These are phyloP conservation scores for Rhizopogon vinicolor DNA, from an alignment of 768 basidiomycete genomes.

Conservation along the genomic window DNA sequence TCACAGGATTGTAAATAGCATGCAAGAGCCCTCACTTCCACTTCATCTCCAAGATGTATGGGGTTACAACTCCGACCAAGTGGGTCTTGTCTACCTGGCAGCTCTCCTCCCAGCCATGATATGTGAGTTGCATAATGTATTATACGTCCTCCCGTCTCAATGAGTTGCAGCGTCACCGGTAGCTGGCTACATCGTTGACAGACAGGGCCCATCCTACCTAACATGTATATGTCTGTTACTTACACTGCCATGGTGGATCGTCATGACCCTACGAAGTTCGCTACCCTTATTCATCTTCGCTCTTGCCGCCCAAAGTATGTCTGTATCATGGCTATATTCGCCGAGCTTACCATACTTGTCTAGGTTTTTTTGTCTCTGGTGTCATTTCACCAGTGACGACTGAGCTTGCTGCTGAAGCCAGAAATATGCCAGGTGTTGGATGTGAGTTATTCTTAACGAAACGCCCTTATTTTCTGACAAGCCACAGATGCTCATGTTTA, in stretches of 20 bases:
- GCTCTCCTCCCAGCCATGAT: conserved; percentile 59
- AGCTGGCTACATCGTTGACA: conserved; percentile 56
- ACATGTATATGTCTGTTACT: conserved; percentile 42
- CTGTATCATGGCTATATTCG: background rate
- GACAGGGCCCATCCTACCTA: conserved; percentile 51
- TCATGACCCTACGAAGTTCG: conserved; percentile 52
- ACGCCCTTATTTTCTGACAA: background rate
- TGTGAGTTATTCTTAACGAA: conserved; percentile 39
- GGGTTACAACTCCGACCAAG: conserved; percentile 40
- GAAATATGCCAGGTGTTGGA: conserved; percentile 57
- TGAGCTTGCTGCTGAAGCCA: conserved; percentile 60
- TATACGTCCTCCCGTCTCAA: background rate
- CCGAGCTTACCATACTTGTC: background rate
- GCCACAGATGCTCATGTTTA: conserved; percentile 66
- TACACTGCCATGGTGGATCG: conserved; percentile 59
- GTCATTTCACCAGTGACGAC: conserved; percentile 58
- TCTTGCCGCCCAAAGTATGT: conserved; percentile 53
- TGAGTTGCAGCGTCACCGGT: conserved; percentile 46
- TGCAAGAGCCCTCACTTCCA: conserved; percentile 54
- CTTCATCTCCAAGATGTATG: conserved; percentile 48
- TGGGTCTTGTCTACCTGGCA: conserved; percentile 67
- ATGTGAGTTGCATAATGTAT: conserved; percentile 38
- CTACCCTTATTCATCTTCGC: conserved; percentile 32
- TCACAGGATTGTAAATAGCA: conserved; percentile 41
- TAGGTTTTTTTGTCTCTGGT: conserved; percentile 61